These are phyloP conservation scores for Volvox reticuliferus DNA, from an alignment of 139 green algal species.

Conservation along the genomic window DNA sequence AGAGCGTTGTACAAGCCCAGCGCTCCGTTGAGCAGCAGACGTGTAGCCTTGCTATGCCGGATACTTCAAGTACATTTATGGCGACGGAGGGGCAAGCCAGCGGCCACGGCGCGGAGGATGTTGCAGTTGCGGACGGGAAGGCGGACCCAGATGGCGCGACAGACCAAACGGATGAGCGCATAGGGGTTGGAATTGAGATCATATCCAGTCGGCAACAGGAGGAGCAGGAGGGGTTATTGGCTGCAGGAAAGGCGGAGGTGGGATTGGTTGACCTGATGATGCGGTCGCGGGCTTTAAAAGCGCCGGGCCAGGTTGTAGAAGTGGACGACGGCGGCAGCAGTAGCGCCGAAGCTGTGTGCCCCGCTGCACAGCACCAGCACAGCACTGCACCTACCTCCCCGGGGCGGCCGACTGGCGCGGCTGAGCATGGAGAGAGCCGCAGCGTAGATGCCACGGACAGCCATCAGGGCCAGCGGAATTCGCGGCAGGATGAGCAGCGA, in stretches of 20 bases:
- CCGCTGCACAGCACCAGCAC: neutral
- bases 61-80: neutral
- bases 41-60: neutral
- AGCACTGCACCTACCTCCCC: neutral
- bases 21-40: neutral
- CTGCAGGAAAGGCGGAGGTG: neutral
- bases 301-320: neutral
- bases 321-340: constrained; percentile 25
- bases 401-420: neutral
- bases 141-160: neutral
- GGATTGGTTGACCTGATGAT: neutral
- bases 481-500: neutral
- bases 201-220: neutral
- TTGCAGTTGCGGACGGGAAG: constrained; percentile 7
- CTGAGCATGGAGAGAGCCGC: neutral
- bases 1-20: too few species aligned
- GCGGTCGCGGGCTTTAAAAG: neutral
- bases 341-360: constrained; percentile 4
- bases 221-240: neutral
- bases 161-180: neutral
- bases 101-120: neutral
- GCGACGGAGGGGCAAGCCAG: neutral
- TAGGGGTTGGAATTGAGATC: neutral
- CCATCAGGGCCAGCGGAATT: neutral
- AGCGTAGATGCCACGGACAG: neutral